Evolutionary conservation across 2,329 filamentous ascomycete species (phyloP), one percentile per base, ranked within the genome.

Genomic region (Pseudogymnoascus sp.): DNA sequence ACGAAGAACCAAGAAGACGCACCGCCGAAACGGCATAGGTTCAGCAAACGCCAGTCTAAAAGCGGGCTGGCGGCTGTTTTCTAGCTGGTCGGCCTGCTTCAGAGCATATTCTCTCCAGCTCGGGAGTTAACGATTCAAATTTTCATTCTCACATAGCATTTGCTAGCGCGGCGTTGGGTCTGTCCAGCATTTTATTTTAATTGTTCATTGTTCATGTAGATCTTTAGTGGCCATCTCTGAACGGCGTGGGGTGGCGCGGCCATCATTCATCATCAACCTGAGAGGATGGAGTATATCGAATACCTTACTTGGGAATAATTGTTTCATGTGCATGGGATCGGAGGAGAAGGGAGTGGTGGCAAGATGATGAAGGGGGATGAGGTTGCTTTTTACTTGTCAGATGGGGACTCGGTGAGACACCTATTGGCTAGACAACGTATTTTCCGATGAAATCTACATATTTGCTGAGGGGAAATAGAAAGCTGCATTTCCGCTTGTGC

Each of bases 31-130:
- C 78, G 81, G 58, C 85, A 87, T 67, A 80, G 85, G 58, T 97
- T 97, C 75, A 96, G 92, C 76, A 94, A 94, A 76, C 82, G 93
- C 67, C 91, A 96, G 75, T 95, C 90, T 13, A 96, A 95, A 76
- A 96, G 91, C 73, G 92, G 93, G n/a, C 82, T 96, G 58, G 91
- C 91, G 29, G 89, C 92, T 58, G 89, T 90, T 59, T 96, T 97
- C 72, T 96, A 59, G 17, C 17, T n/a, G 33, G 17, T 9, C 33
- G 31, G 33, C 36, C 33, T 59, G 33, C 33, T n/a, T 29, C 33
- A 37, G 10, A 37, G 57, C 33, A 26, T 37, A 36, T 37, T 36
- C 21, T 11, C 10, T 59, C 57, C 33, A 24, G 31, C 17, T 37
- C n/a, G 33, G 57, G 57, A 39, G 57, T 24, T 36, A 40, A 39